A percentile compares a stretch with the other conserved stretches of the same genome.
Evolutionary conservation across 2,329 filamentous ascomycete species (phyloP).

Genomic region (Bertia moriformis): DNA sequence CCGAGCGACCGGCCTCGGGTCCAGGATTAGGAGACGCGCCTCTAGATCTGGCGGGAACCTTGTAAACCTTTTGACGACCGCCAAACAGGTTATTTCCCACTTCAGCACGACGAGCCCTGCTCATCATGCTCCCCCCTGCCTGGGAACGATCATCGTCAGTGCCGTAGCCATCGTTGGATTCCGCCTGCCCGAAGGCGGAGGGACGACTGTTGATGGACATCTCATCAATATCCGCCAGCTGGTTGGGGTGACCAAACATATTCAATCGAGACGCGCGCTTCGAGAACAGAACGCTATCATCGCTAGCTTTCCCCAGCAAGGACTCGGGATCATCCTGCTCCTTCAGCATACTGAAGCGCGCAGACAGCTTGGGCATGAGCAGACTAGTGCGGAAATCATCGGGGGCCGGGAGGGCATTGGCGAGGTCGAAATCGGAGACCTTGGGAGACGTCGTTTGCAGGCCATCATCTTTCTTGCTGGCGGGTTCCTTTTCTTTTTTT

Average conservation of each 20-base stretch:
- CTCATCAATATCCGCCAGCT: slow-evolving; percentile 74
- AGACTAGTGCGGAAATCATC: slow-evolving; percentile 93
- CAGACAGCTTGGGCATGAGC: slow-evolving; percentile 86
- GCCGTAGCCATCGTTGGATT: slow-evolving; percentile 26
- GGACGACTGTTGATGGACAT: slow-evolving; percentile 53
- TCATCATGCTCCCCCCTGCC: slow-evolving; percentile 60
- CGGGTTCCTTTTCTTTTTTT: not conserved
- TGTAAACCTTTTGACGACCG: slow-evolving; percentile 89
- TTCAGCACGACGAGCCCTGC: slow-evolving; percentile 64
- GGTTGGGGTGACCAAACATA: slow-evolving; percentile 47
- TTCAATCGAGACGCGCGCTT: slow-evolving; percentile 66
- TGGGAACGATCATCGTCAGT: slow-evolving; percentile 54
- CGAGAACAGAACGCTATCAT: slow-evolving; percentile 79
- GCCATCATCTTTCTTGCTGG: too few relatives aligned
- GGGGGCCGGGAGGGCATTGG: slow-evolving; percentile 59
- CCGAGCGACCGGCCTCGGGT: not conserved
- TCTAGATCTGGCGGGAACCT: slow-evolving; percentile 37
- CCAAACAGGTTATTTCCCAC: slow-evolving; percentile 91
- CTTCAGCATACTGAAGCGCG: slow-evolving; percentile 88
- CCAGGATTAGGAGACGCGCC: not conserved
- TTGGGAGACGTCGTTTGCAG: not conserved
- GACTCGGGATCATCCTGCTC: slow-evolving; percentile 87
- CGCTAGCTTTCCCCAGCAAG: slow-evolving; percentile 81
- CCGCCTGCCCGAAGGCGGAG: slow-evolving; percentile 32
- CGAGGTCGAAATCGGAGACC: slow-evolving; percentile 53